Conservation (phyloP, 2,329 filamentous ascomycete genomes). For the Chaetomiaceae sp. region DNA sequence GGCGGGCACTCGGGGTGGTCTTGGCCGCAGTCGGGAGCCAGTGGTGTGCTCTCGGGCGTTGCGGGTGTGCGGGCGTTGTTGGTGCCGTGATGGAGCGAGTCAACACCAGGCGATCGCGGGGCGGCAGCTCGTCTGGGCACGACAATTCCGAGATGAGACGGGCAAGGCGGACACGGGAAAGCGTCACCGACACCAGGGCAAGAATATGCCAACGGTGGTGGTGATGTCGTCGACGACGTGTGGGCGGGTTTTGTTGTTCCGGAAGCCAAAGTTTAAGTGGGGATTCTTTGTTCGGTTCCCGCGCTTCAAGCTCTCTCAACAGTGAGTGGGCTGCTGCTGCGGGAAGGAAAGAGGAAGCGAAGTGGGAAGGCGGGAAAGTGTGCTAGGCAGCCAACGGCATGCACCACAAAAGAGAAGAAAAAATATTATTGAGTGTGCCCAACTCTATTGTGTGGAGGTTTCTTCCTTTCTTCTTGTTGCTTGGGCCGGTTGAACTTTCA, state of each 20-base stretch:
- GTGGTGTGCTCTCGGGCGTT: background rate
- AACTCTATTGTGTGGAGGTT: too few relatives aligned
- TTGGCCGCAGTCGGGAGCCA: constrained; percentile 5
- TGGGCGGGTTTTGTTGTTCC: constrained; percentile 22
- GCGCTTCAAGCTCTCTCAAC: background rate
- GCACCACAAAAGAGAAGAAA: too few relatives aligned
- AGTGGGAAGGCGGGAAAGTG: too few relatives aligned
- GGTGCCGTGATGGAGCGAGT: background rate
- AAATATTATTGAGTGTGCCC: too few relatives aligned
- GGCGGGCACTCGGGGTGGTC: background rate
- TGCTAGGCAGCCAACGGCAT: too few relatives aligned
- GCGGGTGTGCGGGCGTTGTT: too few relatives aligned
- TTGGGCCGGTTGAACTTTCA: too few relatives aligned
- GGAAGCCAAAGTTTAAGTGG: constrained; percentile 27
- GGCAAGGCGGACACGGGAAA: constrained; percentile 1
- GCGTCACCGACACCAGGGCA: constrained; percentile 16
- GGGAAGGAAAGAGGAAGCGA: too few relatives aligned
- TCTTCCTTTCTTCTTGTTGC: too few relatives aligned
- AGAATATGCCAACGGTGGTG: constrained; percentile 17
- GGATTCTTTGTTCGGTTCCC: constrained; percentile 17
- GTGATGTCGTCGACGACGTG: constrained; percentile 24
- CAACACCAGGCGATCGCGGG: constrained; percentile 6
- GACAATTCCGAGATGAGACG: constrained; percentile 13
- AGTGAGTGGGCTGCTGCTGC: too few relatives aligned
- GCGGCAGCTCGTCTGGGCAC: constrained; percentile 8